Conservation (phyloP, 345 rosid species). For the Rhodamnia argentea region DNA sequence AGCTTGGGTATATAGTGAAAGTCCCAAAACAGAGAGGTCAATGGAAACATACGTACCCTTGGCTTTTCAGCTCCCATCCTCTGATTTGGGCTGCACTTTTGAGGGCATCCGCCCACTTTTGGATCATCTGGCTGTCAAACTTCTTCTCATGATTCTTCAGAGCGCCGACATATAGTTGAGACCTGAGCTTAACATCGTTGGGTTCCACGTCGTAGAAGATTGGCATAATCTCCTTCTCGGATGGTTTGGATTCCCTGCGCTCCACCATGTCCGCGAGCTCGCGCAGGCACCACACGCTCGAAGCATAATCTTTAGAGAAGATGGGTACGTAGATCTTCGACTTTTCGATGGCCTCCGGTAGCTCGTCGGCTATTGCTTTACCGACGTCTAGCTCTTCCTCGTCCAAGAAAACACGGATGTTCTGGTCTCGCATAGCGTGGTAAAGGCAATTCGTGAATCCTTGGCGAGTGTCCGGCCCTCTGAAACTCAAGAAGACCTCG, state of each 20-base stretch:
- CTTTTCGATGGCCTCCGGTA: background rate
- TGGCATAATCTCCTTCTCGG: background rate
- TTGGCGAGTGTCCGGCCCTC: background rate
- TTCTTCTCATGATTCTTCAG: background rate
- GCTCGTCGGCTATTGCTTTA: background rate
- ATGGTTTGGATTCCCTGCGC: background rate
- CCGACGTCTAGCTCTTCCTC: background rate
- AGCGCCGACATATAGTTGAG: background rate
- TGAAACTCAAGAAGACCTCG: background rate
- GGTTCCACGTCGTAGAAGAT: background rate
- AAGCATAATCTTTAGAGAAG: background rate
- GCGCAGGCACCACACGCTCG: background rate
- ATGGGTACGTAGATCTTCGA: background rate
- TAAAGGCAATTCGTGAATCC: background rate
- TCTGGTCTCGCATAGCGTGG: accelerated
- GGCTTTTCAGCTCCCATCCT: background rate
- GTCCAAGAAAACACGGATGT: accelerated
- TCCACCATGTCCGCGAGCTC: background rate
- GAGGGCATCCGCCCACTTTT: background rate
- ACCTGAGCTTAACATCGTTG: background rate
- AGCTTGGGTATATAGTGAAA: too few relatives aligned
- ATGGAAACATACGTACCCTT: background rate
- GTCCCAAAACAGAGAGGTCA: too few relatives aligned
- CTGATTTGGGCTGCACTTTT: background rate
- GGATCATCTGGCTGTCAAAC: background rate